Evolutionary conservation across 345 rosid species (phyloP).

Genomic region (Geranium rotundifolium): DNA sequence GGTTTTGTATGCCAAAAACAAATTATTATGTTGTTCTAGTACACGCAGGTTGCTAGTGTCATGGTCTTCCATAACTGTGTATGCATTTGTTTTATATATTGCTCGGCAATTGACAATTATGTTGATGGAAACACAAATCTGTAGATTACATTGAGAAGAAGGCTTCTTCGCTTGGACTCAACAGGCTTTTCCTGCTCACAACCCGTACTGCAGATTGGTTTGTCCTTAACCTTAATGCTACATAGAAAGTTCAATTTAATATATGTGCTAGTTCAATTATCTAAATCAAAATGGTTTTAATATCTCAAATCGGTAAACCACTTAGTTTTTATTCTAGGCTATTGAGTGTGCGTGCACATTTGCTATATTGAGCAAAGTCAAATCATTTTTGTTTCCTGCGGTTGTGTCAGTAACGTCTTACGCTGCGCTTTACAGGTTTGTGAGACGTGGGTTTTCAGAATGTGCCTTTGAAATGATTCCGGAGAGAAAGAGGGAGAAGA

Average conservation of each 20-base stretch:
- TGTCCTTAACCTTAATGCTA: constrained; percentile 6
- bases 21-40: not conserved
- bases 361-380: too few species aligned
- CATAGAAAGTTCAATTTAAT: not conserved
- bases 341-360: too few species aligned
- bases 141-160: constrained; percentile 88
- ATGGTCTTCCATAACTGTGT: not conserved
- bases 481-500: constrained; percentile 51
- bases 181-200: constrained; percentile 67
- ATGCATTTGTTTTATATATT: not conserved
- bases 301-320: too few species aligned
- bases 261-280: not conserved
- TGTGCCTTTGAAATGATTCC: constrained; percentile 68
- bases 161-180: constrained; percentile 59
- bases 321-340: too few species aligned
- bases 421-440: constrained; percentile 39
- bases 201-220: constrained; percentile 94
- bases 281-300: too few species aligned
- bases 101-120: not conserved
- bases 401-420: not conserved
- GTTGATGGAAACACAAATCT: constrained; percentile 10
- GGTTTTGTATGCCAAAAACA: not conserved
- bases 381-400: not conserved
- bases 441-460: constrained; percentile 69
- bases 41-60: not conserved